Evolutionary conservation across 139 green algal genomes (phyloP), one percentile per base, ranked within the genome.

Genomic region (Closterium sp.): DNA sequence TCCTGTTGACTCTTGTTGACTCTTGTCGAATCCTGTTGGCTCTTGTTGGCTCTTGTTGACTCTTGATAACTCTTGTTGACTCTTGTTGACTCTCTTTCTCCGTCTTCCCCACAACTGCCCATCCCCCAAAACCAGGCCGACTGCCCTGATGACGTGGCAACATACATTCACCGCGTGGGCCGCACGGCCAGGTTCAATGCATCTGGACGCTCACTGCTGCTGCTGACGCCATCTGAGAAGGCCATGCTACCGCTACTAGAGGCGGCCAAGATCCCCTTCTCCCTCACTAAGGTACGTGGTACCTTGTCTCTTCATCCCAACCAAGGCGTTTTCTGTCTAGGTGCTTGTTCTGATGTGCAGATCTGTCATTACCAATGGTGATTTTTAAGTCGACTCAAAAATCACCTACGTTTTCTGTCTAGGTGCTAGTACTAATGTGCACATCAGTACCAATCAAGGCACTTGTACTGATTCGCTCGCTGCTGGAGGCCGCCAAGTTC

Each of bases 141-240:
- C 94, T 99, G 97, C 91, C 97, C 98, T 6, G 97, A 99, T 89
- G 97, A 99, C 91, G 95, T 97, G 28, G 94, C 95, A 5, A 92
- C 95, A 12, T 99, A 99, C 96, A 99, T 99, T 90, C 98, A 99
- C 95, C 94, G 97, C 3, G 97, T 97, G 16, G 97, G 97, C 19
- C 93, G 97, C 34, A 98, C 97, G 8, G 97, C 97, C 6, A 94
- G 97, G 35, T 98, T 96, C 94, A 95, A 90, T 21, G 83, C 94
- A 55, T 86, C 91, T 1, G 97, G 97, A 7, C 94, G 94, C 90
- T 98, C 90, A n/a, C 66, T 93, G 43, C 89, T 93, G 16, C 88
- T 94, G 21, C 84, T 94, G 3, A 7, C 30, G 25, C 92, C 92
- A 2, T 90, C 86, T 19, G 92, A 94, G 90, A n/a, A 34, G 6